phyloP scores from a whole-genome alignment of 345 rosid species.

The Eucalyptus decipiens region DNA sequence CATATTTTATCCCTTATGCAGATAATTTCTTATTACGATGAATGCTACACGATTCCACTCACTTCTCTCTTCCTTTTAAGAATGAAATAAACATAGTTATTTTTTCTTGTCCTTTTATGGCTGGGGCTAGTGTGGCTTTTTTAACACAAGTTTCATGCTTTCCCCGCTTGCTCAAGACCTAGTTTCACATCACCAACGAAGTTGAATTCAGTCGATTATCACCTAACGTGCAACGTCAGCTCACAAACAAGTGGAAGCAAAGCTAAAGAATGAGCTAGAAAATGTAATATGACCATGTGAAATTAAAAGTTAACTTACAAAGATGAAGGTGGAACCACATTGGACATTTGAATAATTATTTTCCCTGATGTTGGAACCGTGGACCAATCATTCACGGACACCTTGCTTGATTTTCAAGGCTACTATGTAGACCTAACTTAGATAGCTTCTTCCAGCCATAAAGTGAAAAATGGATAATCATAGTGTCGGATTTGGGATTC shows the following conservation, averaged over 20 bases:
- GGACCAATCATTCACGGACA: not conserved
- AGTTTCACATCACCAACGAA: not conserved
- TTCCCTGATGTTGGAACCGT: not conserved
- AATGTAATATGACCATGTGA: not conserved
- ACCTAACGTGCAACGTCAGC: not conserved
- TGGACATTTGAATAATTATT: not conserved
- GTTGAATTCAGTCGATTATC: not conserved
- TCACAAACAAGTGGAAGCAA: not conserved
- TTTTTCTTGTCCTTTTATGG: not conserved
- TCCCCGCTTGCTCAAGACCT: not conserved
- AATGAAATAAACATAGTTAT: not conserved
- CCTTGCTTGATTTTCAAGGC: not conserved
- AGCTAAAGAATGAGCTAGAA: not conserved
- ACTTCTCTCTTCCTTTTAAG: not conserved
- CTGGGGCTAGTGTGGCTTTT: not conserved
- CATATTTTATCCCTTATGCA: not conserved
- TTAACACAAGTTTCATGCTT: not conserved
- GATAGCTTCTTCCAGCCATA: not conserved
- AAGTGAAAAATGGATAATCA: not conserved
- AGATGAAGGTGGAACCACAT: not conserved
- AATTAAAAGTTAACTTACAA: too few species aligned
- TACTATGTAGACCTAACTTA: not conserved
- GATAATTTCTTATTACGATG: not conserved
- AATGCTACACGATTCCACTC: not conserved
- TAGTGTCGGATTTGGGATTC: not conserved